phyloP scores from a whole-genome alignment of 306 rosid genomes.

The Parietaria judaica region DNA sequence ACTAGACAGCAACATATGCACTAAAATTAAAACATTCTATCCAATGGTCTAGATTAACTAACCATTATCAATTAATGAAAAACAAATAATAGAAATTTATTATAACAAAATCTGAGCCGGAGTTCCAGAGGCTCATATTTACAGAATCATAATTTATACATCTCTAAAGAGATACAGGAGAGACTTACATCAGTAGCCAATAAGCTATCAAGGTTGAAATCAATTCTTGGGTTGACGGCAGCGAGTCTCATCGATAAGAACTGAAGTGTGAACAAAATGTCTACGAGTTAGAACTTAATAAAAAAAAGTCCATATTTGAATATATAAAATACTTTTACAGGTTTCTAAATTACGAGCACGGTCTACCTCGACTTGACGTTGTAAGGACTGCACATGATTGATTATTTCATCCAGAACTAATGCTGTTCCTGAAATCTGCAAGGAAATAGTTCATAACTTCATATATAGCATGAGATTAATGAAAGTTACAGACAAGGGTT shows the following conservation, averaged over 20 bases:
- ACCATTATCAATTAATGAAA: too few species aligned
- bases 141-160: too few species aligned
- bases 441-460: constrained; percentile 25
- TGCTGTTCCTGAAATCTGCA: constrained; percentile 91
- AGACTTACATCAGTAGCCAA: constrained; percentile 73
- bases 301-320: not conserved
- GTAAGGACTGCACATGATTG: constrained; percentile 90
- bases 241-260: constrained; percentile 93
- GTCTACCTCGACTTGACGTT: constrained; percentile 94
- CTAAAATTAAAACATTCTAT: too few species aligned
- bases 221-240: constrained; percentile 77
- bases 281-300: constrained; percentile 21
- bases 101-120: too few species aligned
- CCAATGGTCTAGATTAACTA: too few species aligned
- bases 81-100: too few species aligned
- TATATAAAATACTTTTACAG: not conserved
- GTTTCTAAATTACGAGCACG: constrained; percentile 25
- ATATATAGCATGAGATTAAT: not conserved
- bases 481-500: not conserved
- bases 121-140: too few species aligned
- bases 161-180: not conserved
- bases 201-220: constrained; percentile 66
- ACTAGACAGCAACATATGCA: too few species aligned
- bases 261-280: constrained; percentile 39
- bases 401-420: constrained; percentile 91